Conservation (phyloP, 805 yeast species). For the Candida succiphila region DNA sequence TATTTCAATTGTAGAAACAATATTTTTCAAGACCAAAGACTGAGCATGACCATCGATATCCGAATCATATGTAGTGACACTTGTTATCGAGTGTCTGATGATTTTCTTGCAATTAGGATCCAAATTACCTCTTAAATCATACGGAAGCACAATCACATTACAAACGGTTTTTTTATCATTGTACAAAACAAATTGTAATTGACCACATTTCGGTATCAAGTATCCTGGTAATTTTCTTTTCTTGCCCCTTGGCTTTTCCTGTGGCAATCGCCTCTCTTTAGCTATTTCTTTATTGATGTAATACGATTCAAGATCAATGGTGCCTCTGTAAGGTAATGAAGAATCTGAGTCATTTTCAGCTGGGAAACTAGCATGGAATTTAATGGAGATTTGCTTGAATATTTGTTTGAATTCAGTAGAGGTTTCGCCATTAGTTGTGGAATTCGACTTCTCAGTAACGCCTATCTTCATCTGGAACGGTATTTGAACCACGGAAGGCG, state of each 20-base stretch:
- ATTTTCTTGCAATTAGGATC: constrained; percentile 16
- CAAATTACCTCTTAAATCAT: constrained; percentile 11
- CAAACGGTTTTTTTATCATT: constrained; percentile 19
- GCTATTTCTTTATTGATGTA: constrained; percentile 12
- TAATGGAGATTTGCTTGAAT: constrained; percentile 8
- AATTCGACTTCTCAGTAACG: constrained; percentile 9
- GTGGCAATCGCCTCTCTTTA: neutral
- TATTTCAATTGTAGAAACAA: constrained; percentile 17
- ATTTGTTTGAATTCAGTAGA: neutral
- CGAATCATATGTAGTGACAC: constrained; percentile 10
- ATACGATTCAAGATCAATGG: constrained; percentile 16
- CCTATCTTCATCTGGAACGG: constrained; percentile 20
- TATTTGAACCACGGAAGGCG: constrained; percentile 6
- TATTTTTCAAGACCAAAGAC: constrained; percentile 3
- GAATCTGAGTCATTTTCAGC: neutral
- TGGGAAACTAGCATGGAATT: constrained; percentile 17
- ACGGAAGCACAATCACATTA: constrained; percentile 16
- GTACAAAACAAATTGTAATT: constrained; percentile 19
- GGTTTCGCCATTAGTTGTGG: neutral
- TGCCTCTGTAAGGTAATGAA: constrained; percentile 22
- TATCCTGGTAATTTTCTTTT: constrained; percentile 21
- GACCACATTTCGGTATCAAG: constrained; percentile 15
- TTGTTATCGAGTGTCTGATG: constrained; percentile 14
- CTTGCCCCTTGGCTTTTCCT: neutral
- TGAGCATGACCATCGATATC: constrained; percentile 8